Conservation (phyloP, 345 rosid genomes). For the Noccaea bulbosa region DNA sequence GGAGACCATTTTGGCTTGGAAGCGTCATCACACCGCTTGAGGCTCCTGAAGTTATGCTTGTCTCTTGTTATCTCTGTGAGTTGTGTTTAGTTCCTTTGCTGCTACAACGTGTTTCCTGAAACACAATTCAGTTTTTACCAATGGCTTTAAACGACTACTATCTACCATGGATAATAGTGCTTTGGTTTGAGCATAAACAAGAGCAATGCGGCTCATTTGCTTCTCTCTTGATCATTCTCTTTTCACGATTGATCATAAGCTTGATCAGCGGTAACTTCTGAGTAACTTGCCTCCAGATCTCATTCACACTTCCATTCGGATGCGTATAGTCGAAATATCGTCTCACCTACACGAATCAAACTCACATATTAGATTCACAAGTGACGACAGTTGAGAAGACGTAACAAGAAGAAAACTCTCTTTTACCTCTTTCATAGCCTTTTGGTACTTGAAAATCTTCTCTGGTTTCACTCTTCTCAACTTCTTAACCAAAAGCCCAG, state of each 20-base stretch:
- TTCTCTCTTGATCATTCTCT: conserved; percentile 64
- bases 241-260: conserved; percentile 75
- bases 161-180: conserved; percentile 30
- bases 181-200: conserved; percentile 70
- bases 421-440: conserved; percentile 63
- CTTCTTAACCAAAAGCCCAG: conserved; percentile 60
- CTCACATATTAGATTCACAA: not conserved
- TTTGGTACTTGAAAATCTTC: conserved; percentile 74
- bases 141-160: conserved; percentile 4
- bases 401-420: not conserved
- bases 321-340: conserved; percentile 56
- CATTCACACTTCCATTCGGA: conserved; percentile 74
- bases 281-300: conserved; percentile 80
- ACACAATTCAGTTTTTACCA: not conserved
- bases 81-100: not conserved
- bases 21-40: not conserved
- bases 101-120: no score
- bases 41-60: not conserved
- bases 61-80: not conserved
- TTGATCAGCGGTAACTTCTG: conserved; percentile 76
- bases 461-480: conserved; percentile 56
- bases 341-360: conserved; percentile 56
- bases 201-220: conserved; percentile 56
- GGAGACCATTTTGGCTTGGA: not conserved
- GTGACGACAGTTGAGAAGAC: not conserved